These are phyloP conservation scores for Moniliella sp. DNA, from an alignment of 1,284 basidiomycete species.

Conservation along the genomic window DNA sequence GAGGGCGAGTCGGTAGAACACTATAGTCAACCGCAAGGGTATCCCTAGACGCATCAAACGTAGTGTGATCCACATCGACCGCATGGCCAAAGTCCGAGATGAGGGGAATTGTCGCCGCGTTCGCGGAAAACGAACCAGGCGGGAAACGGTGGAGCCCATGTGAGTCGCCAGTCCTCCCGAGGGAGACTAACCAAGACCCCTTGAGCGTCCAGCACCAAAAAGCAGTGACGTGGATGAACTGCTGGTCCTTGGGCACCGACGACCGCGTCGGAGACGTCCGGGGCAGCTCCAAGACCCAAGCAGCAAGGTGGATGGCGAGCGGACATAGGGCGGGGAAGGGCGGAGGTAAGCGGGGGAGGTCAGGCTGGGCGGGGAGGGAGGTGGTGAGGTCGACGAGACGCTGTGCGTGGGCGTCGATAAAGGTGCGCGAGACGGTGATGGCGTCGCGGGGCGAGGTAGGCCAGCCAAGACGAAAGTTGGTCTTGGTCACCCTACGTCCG, in stretches of 20 bases:
- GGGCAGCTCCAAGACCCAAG: slow-evolving; percentile 77
- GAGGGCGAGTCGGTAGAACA: too few species aligned
- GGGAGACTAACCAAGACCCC: slow-evolving; percentile 46
- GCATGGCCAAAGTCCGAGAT: slow-evolving; percentile 59
- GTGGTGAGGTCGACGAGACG: slow-evolving; percentile 80
- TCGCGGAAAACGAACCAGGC: too few species aligned
- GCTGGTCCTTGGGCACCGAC: background rate
- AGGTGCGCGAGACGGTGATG: slow-evolving; percentile 9
- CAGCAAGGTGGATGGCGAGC: slow-evolving; percentile 65
- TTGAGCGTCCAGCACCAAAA: slow-evolving; percentile 93
- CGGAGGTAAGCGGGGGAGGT: slow-evolving; percentile 77
- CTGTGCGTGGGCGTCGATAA: slow-evolving; percentile 8
- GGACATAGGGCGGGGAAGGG: slow-evolving; percentile 84
- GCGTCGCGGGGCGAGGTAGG: slow-evolving; percentile 50
- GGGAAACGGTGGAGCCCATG: slow-evolving; percentile 49
- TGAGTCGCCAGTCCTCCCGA: slow-evolving; percentile 38
- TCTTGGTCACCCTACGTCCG: slow-evolving; percentile 65
- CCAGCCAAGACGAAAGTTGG: slow-evolving; percentile 80
- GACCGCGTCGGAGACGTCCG: slow-evolving; percentile 26
- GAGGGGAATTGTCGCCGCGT: too few species aligned
- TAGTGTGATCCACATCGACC: slow-evolving; percentile 52
- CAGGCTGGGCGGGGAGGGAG: slow-evolving; percentile 70
- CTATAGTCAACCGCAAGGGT: slow-evolving; percentile 65
- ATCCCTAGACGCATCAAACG: slow-evolving; percentile 59
- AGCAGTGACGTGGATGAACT: slow-evolving; percentile 45